phyloP scores from a whole-genome alignment of 1,284 basidiomycete genomes.

The Irpex rosettiformis region DNA sequence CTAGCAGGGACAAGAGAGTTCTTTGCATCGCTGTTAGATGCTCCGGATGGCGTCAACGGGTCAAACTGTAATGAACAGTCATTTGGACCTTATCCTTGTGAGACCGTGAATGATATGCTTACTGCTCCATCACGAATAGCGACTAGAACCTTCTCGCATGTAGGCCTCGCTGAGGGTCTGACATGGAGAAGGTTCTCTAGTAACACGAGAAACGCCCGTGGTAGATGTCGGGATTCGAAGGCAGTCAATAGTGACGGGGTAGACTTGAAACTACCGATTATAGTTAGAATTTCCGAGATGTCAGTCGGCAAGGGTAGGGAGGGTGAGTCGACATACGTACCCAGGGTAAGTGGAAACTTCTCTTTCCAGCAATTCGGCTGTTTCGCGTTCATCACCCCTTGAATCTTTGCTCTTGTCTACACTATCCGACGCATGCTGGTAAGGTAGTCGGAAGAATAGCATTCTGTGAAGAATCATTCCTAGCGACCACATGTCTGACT shows the following conservation, averaged over 20 bases:
- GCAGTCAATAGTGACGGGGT: slow-evolving; percentile 43
- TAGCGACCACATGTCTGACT: slow-evolving; percentile 86
- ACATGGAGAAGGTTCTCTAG: slow-evolving; percentile 71
- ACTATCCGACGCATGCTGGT: slow-evolving; percentile 59
- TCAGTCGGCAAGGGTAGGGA: slow-evolving; percentile 9
- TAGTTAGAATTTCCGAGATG: neutral
- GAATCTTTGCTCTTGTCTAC: slow-evolving; percentile 36
- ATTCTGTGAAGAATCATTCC: slow-evolving; percentile 93
- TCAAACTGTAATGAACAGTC: slow-evolving; percentile 18
- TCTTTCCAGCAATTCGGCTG: slow-evolving; percentile 61
- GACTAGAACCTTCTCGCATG: slow-evolving; percentile 63
- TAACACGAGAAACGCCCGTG: slow-evolving; percentile 64
- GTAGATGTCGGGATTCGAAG: slow-evolving; percentile 68
- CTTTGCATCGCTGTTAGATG: neutral
- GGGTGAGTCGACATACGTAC: too few relatives aligned
- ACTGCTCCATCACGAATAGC: slow-evolving; percentile 69
- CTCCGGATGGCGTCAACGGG: slow-evolving; percentile 13
- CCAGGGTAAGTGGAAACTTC: slow-evolving; percentile 79
- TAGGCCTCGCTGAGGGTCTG: slow-evolving; percentile 58
- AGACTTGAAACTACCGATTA: slow-evolving; percentile 52
- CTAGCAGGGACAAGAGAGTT: slow-evolving; percentile 13
- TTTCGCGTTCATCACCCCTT: slow-evolving; percentile 45
- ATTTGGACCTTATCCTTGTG: neutral
- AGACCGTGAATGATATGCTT: slow-evolving; percentile 21
- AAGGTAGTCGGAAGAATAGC: slow-evolving; percentile 84